These are phyloP conservation scores for Centaurea solstitialis DNA, from an alignment of 129 eudicot species.

Conservation along the genomic window DNA sequence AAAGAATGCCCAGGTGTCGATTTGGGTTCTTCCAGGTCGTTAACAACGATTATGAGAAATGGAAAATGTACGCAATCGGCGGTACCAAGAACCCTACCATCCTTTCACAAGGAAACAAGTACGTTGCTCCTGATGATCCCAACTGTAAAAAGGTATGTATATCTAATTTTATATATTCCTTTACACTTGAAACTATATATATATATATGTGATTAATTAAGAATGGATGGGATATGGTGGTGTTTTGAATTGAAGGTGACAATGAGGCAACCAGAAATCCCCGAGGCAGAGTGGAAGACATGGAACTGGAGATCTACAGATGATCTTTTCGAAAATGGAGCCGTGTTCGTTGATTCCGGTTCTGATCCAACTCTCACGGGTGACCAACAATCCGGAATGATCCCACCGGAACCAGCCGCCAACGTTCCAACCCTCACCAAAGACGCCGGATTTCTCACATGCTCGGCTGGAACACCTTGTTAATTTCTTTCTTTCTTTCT, in stretches of 20 bases:
- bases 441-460: conserved; percentile 31
- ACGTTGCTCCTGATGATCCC: conserved; percentile 25
- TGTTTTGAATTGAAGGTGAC: conserved; percentile 3
- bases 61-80: conserved; percentile 47
- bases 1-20: conserved; percentile 44
- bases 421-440: conserved; percentile 26
- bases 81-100: conserved; percentile 33
- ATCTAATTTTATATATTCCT: no score
- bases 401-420: conserved; percentile 23
- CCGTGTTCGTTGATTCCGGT: conserved; percentile 33
- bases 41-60: conserved; percentile 41
- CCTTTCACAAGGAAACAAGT: conserved; percentile 48
- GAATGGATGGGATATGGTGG: neutral
- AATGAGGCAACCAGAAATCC: conserved; percentile 11
- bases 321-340: conserved; percentile 44
- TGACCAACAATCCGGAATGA: conserved; percentile 5
- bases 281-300: conserved; percentile 23
- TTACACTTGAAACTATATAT: no score
- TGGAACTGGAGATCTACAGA: conserved; percentile 54
- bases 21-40: conserved; percentile 40
- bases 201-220: no score
- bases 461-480: conserved; percentile 20
- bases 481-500: neutral
- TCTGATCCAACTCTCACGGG: conserved; percentile 2
- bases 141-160: conserved; percentile 5